A percentile compares a stretch with the other conserved stretches of the same genome.
Evolutionary conservation across 352 stramenopile genomes (phyloP).

Genomic region (Thalassiosira sp.): DNA sequence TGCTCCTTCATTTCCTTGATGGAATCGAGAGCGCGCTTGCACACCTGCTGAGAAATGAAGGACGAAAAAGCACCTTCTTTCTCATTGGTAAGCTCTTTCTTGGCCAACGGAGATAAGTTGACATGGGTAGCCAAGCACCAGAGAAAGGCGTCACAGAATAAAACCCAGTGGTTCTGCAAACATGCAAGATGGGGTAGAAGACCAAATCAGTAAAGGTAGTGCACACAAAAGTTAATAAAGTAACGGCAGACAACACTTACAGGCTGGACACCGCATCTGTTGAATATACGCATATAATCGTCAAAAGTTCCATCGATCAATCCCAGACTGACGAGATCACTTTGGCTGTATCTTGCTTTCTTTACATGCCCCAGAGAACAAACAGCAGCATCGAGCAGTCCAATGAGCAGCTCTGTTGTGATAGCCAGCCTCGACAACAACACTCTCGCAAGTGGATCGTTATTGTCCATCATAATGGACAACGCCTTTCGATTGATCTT

Average conservation of each 20-base stretch:
- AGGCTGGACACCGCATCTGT: slow-evolving; percentile 26
- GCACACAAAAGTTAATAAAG: too few species aligned
- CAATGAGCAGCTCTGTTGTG: slow-evolving; percentile 4
- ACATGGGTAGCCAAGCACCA: slow-evolving; percentile 7
- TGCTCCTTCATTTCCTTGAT: background rate
- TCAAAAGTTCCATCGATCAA: slow-evolving; percentile 9
- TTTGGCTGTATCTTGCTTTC: slow-evolving; percentile 15
- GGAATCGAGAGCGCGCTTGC: background rate
- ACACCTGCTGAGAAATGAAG: background rate
- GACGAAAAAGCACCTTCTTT: background rate
- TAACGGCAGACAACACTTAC: too few species aligned
- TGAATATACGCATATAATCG: slow-evolving; percentile 28
- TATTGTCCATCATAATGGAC: background rate
- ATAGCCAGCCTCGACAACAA: background rate
- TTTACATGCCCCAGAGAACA: slow-evolving; percentile 9
- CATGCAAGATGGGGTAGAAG: background rate
- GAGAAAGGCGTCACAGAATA: slow-evolving; percentile 44
- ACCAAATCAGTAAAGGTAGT: background rate
- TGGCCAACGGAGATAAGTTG: background rate
- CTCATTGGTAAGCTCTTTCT: background rate
- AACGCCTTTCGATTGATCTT: background rate
- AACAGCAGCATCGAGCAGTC: slow-evolving; percentile 23
- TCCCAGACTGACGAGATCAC: slow-evolving; percentile 4
- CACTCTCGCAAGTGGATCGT: slow-evolving; percentile 2
- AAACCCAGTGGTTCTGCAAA: slow-evolving; percentile 29